Evolutionary conservation across 192 early-diverging fungal genomes (phyloP).

Genomic region (Diversispora epigaea): DNA sequence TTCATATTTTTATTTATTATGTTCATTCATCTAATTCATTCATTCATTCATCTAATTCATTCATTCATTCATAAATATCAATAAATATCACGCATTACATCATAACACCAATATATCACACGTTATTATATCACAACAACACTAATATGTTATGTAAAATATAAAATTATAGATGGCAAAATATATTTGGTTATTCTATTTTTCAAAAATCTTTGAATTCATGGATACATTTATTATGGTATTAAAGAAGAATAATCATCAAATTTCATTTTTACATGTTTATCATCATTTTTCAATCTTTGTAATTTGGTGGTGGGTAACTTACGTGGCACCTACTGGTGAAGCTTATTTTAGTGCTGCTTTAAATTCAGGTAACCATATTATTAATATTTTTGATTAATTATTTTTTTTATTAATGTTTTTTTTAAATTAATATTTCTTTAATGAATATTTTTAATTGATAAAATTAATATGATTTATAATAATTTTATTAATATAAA

Average conservation of each 20-base stretch:
- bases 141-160: too few relatives aligned
- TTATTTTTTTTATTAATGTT: not conserved
- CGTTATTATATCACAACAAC: not conserved
- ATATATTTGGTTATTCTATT: conserved; percentile 64
- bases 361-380: conserved; percentile 29
- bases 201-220: conserved; percentile 64
- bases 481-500: too few relatives aligned
- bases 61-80: conserved; percentile 4
- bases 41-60: too few relatives aligned
- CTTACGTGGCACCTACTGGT: conserved; percentile 55
- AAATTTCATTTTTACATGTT: conserved; percentile 65
- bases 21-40: too few relatives aligned
- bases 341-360: conserved; percentile 44
- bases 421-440: too few relatives aligned
- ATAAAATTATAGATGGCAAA: conserved; percentile 54
- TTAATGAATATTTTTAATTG: too few relatives aligned
- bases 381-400: too few relatives aligned
- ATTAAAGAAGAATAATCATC: conserved; percentile 66
- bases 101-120: not conserved
- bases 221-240: conserved; percentile 69
- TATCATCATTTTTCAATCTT: conserved; percentile 69
- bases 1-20: too few relatives aligned
- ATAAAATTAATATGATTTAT: not conserved
- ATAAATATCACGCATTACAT: not conserved
- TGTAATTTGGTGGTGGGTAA: conserved; percentile 62